Evolutionary conservation across 2,329 filamentous ascomycete genomes (phyloP), one percentile per base, ranked within the genome.

Genomic region (Periconia digitata): DNA sequence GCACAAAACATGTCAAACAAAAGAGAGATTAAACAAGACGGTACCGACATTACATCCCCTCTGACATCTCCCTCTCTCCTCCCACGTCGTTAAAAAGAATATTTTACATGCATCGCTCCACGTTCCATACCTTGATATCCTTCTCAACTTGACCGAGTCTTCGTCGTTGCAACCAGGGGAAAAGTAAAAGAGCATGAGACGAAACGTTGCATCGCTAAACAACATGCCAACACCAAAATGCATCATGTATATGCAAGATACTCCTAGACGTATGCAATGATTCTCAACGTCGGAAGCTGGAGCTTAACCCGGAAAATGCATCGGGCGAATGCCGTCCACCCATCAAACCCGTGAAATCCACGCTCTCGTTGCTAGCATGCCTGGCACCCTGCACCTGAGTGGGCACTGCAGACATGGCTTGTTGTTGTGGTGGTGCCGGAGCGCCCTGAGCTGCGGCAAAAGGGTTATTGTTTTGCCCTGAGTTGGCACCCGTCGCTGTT

Each of bases 271-370:
- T 27, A 40, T 45, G 44, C 43, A 43, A 43, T 22, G 20, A 15
- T 40, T 10, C 27, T 59, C 42, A 71, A 39, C 66, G 56, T 48
- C 67, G 54, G 47, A 67, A 77, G 49, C 72, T 70, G 39, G 86
- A 83, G 61, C 86, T 90, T 54, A 92, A 74, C 43, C 85, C 88
- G 2, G 87, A 84, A 77, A 91, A 92, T 13, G 88, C 88, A 70
- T 92, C 88, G 3, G 88, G 88, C 59, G 87, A 90, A 63, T 91
- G 87, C 36, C 88, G 76, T 8, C 88, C 88, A 59, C 60, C 80
- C 68, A 83, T 77, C 35, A 87, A 81, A 56, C 84, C 78, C 46
- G 77, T 82, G 51, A 79, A 79, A 50, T 77, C 76, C 67, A 89
- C 82, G 67, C 87, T 91, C 63, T 91, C 88, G 41, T 87, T 80